Evolutionary conservation across 2,329 filamentous ascomycete genomes (phyloP), one percentile per base, ranked within the genome.

Genomic region (Fusarium haematococcum): DNA sequence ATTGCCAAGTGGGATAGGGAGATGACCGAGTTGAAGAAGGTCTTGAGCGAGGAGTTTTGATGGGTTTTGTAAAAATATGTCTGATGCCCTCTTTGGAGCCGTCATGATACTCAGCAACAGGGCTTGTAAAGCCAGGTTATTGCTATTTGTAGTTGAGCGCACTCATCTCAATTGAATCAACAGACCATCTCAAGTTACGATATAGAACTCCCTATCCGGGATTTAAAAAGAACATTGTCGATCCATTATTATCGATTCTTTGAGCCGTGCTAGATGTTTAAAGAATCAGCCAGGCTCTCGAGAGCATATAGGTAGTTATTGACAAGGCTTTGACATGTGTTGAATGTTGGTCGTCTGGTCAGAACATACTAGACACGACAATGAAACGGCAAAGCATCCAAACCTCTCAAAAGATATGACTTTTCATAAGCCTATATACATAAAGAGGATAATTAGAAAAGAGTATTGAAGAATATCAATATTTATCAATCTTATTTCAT

Each of bases 1-100:
- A 91, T 98, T 69, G 88, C 91, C 76, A 87, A 84, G 63, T 94
- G 92, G 80, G 95, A 98, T 83, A 86, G 82, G 76, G 91, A 97
- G 80, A 94, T 93, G 82, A 89, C 83, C 2, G 84, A 72, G 45
- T 83, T 97, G 84, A 96, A 96, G 86, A 93, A 92, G 86, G 84
- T 94, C 66, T 60, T 84, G 59, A 79, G 75, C 33, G 79, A 83
- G 65, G 81, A 84, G 65, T 79, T 52, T 82, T 97, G 74, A 78
- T 50, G 43, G 48, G 18, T 13, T 30, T 52, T 30, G 2, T n/a
- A 52, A 8, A 20, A 13, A 25, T 27, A 18, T 48, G 8, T 27
- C 43, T 27, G 43, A 48, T 27, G 43, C 43, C 23, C 43, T 48
- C 14, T 48, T 48, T 27, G 23, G 23, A 18, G 6, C 23, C 43